Percentiles rank a stretch among this genome's conserved stretches.
phyloP scores from a whole-genome alignment of 805 yeast species.

The Peterozyma toletana region DNA sequence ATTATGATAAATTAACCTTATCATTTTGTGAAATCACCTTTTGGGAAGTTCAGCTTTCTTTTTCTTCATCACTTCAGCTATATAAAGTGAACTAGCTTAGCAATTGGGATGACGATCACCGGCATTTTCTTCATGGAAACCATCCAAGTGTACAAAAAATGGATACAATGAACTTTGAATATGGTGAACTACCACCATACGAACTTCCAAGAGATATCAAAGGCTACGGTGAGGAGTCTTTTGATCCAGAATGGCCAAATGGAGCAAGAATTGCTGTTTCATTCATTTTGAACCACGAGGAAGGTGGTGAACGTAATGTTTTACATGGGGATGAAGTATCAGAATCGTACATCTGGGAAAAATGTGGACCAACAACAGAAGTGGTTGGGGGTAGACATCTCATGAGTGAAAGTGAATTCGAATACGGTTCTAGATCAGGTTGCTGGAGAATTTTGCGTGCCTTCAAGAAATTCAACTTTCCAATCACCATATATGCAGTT shows the following conservation, averaged over 20 bases:
- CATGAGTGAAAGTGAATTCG: constrained; percentile 12
- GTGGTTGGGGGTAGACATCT: constrained; percentile 13
- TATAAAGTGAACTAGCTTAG: neutral
- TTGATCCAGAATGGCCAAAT: constrained; percentile 17
- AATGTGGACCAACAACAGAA: constrained; percentile 10
- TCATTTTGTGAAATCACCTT: too few relatives aligned
- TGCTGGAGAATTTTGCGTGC: constrained; percentile 19
- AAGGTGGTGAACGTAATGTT: constrained; percentile 17
- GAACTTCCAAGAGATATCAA: constrained; percentile 10
- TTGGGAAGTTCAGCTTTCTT: too few relatives aligned
- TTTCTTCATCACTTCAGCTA: too few relatives aligned
- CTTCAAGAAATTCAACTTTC: constrained; percentile 23
- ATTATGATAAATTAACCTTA: too few relatives aligned
- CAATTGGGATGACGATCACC: too few relatives aligned
- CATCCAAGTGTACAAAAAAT: neutral
- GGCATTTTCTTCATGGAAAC: too few relatives aligned
- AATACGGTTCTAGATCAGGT: constrained; percentile 14
- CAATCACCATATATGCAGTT: constrained; percentile 29
- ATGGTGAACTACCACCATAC: constrained; percentile 10
- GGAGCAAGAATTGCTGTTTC: constrained; percentile 15
- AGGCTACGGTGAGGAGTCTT: constrained; percentile 20
- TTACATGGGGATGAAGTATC: constrained; percentile 12
- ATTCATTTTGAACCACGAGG: constrained; percentile 19
- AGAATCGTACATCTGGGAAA: constrained; percentile 13
- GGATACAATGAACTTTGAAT: constrained; percentile 9